A percentile compares a stretch with the other conserved stretches of the same genome.
Evolutionary conservation across 768 basidiomycete species (phyloP).

Genomic region (Naganishia onofrii): DNA sequence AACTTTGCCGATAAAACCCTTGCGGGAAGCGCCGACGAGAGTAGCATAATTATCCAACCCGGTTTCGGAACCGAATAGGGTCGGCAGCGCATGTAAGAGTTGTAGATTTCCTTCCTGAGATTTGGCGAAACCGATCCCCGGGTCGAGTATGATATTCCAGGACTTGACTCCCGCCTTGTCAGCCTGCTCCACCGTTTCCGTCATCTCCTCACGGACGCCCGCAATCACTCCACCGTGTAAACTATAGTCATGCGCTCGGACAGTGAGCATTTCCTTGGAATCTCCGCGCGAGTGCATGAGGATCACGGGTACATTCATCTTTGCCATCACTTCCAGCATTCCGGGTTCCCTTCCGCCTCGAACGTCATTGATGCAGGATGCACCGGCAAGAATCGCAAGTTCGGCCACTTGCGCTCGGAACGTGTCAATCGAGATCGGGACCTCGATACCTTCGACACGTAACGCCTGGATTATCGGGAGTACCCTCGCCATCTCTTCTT

Average conservation of each 20-base stretch:
- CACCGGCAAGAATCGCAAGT: constrained; percentile 73
- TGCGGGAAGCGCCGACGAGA: constrained; percentile 76
- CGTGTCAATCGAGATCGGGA: constrained; percentile 79
- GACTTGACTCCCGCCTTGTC: constrained; percentile 65
- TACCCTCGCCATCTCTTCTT: constrained; percentile 72
- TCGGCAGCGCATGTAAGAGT: constrained; percentile 60
- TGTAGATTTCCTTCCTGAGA: constrained; percentile 68
- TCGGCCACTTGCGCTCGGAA: constrained; percentile 79
- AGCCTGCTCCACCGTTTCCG: constrained; percentile 48
- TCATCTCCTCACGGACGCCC: constrained; percentile 70
- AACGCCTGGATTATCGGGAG: constrained; percentile 68
- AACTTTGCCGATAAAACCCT: constrained; percentile 75
- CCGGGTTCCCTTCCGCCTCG: constrained; percentile 63
- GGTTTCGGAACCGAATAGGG: constrained; percentile 56
- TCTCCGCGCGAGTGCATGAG: constrained; percentile 94
- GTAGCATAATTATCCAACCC: constrained; percentile 57
- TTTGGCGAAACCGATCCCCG: constrained; percentile 94
- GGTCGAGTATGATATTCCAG: constrained; percentile 87
- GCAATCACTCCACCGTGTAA: constrained; percentile 59
- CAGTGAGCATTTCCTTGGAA: constrained; percentile 71
- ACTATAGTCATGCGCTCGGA: constrained; percentile 54
- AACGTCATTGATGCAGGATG: constrained; percentile 92
- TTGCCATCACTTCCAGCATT: constrained; percentile 68
- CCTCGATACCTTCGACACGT: constrained; percentile 51
- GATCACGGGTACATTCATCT: constrained; percentile 71